Base-by-base conservation (phyloP, 495 filamentous ascomycete species). In the Aspergillus steynii region DNA sequence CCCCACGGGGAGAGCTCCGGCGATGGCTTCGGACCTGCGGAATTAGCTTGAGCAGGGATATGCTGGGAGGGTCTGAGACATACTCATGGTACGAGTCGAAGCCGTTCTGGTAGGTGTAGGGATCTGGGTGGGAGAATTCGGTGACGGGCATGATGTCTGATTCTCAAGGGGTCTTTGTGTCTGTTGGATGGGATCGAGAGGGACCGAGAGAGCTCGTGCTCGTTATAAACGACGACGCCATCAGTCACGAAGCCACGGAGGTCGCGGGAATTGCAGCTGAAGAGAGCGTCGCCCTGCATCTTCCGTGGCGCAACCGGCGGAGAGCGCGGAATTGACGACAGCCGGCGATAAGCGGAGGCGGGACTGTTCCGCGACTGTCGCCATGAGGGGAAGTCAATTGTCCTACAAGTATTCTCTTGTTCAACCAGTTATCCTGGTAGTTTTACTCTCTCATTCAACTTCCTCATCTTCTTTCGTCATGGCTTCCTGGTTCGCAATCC, bases 401-500 rank as follows among this genome's bases (percentile, higher is more conserved):
- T 32, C 51, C 55, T 49, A 61, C 56, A 53, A 48, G 63, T n/a
- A 20, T 9, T 32, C 56, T 50, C 27, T 20, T 20, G 29, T 7
- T 27, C 53, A 55, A 45, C 42, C 42, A 55, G 50, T 25, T 1
- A 26, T n/a, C 32, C 15, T 20, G 20, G 20, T 20, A 20, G 20
- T 20, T 20, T 31, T 5, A 1, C 29, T 9, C 15, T 58, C 15
- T 29, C 52, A 9, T 29, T 50, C 29, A 32, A 50, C 8, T 60
- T 60, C 52, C 27, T 15, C 31, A 45, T 53, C 32, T 31, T 31
- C 27, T 46, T 45, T 32, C 32, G 26, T 34, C 55, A 88, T 88
- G 86, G 71, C 83, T 61, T 77, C 85, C 26, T 92, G 89, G 89
- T 76, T 92, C 45, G 70, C 80, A 42, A 87, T 93, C 56, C 83